These are phyloP conservation scores for Penicillium macrosclerotiorum DNA, from an alignment of 495 filamentous ascomycete species.

Conservation along the genomic window DNA sequence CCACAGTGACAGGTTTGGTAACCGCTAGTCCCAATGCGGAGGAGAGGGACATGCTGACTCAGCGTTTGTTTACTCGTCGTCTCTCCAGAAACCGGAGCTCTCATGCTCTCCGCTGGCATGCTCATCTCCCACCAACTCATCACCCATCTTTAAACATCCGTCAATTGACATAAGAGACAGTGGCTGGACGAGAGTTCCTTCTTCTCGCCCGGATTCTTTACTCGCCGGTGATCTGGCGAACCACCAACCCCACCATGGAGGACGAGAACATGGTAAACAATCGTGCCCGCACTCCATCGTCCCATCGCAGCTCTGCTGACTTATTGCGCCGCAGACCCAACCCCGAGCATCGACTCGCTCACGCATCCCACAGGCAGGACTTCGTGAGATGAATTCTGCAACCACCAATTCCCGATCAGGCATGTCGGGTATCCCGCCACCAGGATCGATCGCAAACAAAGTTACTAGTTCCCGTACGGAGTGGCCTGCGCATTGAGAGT, in stretches of 20 bases:
- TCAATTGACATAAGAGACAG: constrained; percentile 11
- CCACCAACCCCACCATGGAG: constrained; percentile 31
- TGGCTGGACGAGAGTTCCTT: constrained; percentile 27
- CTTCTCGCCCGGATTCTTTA: constrained; percentile 26
- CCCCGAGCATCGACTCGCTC: constrained; percentile 30
- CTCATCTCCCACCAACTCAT: background rate
- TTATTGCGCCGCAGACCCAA: constrained; percentile 19
- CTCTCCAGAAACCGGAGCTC: constrained; percentile 38
- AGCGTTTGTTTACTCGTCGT: constrained; percentile 43
- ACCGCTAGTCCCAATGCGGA: constrained; percentile 15
- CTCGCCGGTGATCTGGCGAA: constrained; percentile 28
- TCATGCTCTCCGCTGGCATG: constrained; percentile 13
- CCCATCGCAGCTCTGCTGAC: constrained; percentile 8
- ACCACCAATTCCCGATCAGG: constrained; percentile 65
- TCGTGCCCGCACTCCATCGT: constrained; percentile 4
- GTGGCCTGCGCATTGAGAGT: background rate
- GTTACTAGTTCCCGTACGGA: constrained; percentile 33
- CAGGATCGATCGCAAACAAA: constrained; percentile 45
- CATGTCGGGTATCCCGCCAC: constrained; percentile 48
- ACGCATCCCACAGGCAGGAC: constrained; percentile 35
- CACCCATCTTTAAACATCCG: background rate
- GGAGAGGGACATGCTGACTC: constrained; percentile 25
- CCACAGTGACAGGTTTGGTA: background rate
- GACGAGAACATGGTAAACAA: constrained; percentile 36
- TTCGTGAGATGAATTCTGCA: constrained; percentile 62